phyloP scores from a whole-genome alignment of 2,329 filamentous ascomycete genomes.

The Penicillium vulpinum region DNA sequence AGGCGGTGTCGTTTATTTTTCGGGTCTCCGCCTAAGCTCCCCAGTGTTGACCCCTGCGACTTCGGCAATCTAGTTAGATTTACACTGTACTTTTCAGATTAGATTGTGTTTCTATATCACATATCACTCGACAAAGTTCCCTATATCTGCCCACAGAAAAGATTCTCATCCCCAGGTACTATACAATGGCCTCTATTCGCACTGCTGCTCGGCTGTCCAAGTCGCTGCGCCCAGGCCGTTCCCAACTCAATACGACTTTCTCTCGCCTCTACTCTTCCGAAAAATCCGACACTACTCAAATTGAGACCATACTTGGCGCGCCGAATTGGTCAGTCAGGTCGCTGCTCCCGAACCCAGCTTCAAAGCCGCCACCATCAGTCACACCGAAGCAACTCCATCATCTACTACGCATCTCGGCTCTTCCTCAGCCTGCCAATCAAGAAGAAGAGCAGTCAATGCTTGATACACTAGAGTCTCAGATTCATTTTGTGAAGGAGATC shows the following conservation, averaged over 20 bases:
- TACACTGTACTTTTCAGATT: neutral
- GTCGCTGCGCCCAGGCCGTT: conserved; percentile 6
- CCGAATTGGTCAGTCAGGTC: conserved; percentile 83
- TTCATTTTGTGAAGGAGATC: conserved; percentile 86
- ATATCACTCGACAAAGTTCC: neutral
- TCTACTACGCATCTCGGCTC: conserved; percentile 82
- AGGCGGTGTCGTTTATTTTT: conserved; percentile 24
- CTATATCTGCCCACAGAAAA: neutral
- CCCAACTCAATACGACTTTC: conserved; percentile 2
- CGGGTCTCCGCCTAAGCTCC: conserved; percentile 12
- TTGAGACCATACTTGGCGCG: conserved; percentile 59
- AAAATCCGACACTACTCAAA: conserved; percentile 23
- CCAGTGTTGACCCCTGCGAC: neutral
- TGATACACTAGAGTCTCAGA: conserved; percentile 72
- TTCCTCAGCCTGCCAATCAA: conserved; percentile 66
- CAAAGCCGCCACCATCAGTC: conserved; percentile 45
- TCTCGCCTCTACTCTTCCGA: conserved; percentile 27
- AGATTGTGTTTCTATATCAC: neutral
- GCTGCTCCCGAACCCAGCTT: conserved; percentile 59
- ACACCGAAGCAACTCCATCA: conserved; percentile 72
- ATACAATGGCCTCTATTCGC: conserved; percentile 18
- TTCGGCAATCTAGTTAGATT: neutral
- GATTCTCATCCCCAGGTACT: neutral
- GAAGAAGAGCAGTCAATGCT: conserved; percentile 71
- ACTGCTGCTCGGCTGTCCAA: conserved; percentile 17